A percentile compares a stretch with the other conserved stretches of the same genome.
Evolutionary conservation across 2,329 filamentous ascomycete species (phyloP).

Genomic region (Beauveria brongniartii): DNA sequence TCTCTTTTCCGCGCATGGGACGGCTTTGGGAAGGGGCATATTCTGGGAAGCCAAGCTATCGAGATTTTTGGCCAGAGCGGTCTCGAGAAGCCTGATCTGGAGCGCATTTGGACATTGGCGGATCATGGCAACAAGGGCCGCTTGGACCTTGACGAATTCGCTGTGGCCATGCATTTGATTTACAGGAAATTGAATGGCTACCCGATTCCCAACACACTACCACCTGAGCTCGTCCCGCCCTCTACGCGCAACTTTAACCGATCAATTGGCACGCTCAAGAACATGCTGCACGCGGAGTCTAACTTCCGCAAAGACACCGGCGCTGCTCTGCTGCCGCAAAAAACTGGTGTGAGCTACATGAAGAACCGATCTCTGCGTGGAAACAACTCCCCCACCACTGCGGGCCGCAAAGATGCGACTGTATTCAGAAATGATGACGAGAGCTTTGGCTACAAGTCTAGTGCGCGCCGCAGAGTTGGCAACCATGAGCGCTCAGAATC

Average conservation of each 20-base stretch:
- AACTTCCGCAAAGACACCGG: constrained; percentile 83
- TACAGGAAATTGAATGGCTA: constrained; percentile 97
- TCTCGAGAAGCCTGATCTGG: constrained; percentile 80
- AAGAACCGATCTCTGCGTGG: constrained; percentile 89
- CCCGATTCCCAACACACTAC: constrained; percentile 77
- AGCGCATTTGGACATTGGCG: constrained; percentile 88
- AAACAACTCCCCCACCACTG: constrained; percentile 45
- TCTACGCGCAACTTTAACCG: constrained; percentile 90
- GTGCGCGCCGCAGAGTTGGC: constrained; percentile 78
- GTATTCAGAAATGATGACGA: constrained; percentile 97
- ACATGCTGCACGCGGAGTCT: constrained; percentile 79
- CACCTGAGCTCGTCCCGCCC: constrained; percentile 86
- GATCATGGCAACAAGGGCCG: constrained; percentile 92
- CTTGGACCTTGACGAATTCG: constrained; percentile 93
- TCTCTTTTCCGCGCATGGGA: constrained; percentile 95
- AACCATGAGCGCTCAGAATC: constrained; percentile 68
- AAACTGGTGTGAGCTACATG: constrained; percentile 95
- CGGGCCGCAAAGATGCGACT: constrained; percentile 82
- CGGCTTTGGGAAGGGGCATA: constrained; percentile 84
- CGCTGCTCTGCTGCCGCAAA: constrained; percentile 84
- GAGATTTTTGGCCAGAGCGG: constrained; percentile 97
- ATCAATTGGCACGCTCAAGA: constrained; percentile 89
- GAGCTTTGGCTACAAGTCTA: constrained; percentile 85
- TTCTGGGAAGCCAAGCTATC: constrained; percentile 85
- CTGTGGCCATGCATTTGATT: constrained; percentile 97